Evolutionary conservation across 352 stramenopile genomes (phyloP).

Genomic region (Thalassiosira hispida): DNA sequence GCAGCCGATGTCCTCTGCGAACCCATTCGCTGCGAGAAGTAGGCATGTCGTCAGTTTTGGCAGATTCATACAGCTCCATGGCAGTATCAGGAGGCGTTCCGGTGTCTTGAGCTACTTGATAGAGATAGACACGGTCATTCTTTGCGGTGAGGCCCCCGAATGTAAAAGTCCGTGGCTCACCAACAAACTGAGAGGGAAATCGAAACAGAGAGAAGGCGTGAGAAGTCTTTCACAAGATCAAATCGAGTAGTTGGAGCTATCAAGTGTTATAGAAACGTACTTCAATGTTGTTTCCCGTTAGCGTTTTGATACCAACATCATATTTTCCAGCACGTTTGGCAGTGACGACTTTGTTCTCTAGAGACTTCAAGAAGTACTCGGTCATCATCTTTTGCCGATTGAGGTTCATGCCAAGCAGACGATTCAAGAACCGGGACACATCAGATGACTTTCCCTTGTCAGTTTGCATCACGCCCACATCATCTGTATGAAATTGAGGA

Average conservation of each 20-base stretch:
- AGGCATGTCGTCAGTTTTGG: constrained; percentile 2
- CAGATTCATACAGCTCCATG: background rate
- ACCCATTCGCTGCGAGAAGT: constrained; percentile 21
- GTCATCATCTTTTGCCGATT: constrained; percentile 27
- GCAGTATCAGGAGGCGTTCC: background rate
- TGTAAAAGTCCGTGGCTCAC: constrained; percentile 10
- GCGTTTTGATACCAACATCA: constrained; percentile 30
- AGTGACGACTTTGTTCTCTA: constrained; percentile 16
- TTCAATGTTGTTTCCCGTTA: constrained; percentile 21
- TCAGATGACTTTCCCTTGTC: background rate
- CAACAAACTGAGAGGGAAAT: constrained; percentile 6
- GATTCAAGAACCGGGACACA: constrained; percentile 40
- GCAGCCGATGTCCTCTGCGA: constrained; percentile 10
- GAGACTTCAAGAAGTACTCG: constrained; percentile 32
- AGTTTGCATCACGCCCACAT: constrained; percentile 26
- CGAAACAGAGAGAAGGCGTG: too few relatives aligned
- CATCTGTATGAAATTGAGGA: background rate
- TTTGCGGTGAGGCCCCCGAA: background rate
- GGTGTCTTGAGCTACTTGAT: background rate
- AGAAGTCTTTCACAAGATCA: too few relatives aligned
- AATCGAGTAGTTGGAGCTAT: too few relatives aligned
- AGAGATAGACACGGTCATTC: background rate
- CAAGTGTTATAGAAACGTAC: too few relatives aligned
- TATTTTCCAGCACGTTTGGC: constrained; percentile 26
- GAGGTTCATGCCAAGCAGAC: constrained; percentile 24